Base-by-base conservation (phyloP, 164 flowering plant species). In the Berberis thunbergii region DNA sequence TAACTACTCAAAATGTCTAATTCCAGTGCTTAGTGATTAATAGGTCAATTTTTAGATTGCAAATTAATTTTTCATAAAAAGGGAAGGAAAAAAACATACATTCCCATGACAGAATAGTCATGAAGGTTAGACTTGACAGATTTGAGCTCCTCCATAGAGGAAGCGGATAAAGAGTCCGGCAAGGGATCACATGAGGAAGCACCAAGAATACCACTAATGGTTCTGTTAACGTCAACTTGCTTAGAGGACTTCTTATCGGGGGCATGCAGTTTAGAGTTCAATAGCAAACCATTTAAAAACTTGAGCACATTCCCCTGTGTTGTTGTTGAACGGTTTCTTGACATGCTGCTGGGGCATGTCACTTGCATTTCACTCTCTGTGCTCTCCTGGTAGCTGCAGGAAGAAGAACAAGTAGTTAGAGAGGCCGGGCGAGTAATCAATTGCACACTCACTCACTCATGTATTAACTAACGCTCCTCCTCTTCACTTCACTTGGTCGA, bases 371-470 rank as follows among this genome's bases (percentile, higher is more conserved):
- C 79, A 73, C 73, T 84, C 54, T 86, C 95, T 75, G 79, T 69
- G 72, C 78, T 76, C 72, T 85, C 95, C 41, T 84, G 89, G 61
- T 81, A 86, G 75, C 91, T 84, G 61, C 84, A 74, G 4, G 89
- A 83, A 74, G 81, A 53, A 41, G 80, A 77, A 74, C 83, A 64
- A 66, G 82, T 76, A 52, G 80, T 49, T 26, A 26, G 26, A 26
- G 26, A 26, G 26, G 26, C 26, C 26, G 26, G 26, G 26, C 26
- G 26, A 26, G 26, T 26, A 26, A 26, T 26, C 26, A 26, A 26
- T 26, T 26, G 26, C 26, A 26, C 26, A 26, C 26, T 26, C 26
- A 26, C 26, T 26, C 26, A 26, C 26, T 26, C 26, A 26, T 26
- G 26, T 26, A 26, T 26, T 26, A 26, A 26, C 26, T 26, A 26